Conservation (phyloP, 495 filamentous ascomycete species). For the Clavariopsis aquatica region DNA sequence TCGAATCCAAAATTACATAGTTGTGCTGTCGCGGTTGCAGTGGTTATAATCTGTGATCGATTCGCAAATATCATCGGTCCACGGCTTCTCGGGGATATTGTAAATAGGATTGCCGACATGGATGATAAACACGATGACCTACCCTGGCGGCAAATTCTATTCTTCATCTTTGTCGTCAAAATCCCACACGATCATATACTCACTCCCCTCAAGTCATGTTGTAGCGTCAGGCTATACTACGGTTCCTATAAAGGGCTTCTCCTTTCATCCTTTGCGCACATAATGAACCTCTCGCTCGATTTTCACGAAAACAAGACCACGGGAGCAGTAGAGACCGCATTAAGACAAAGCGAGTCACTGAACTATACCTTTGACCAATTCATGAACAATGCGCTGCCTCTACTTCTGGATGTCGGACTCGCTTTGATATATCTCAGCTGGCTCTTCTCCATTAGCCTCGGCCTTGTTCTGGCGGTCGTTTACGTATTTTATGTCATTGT, state of each 20-base stretch:
- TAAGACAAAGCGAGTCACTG: constrained; percentile 63
- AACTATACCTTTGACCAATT: constrained; percentile 64
- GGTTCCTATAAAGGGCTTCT: constrained; percentile 64
- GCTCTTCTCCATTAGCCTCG: constrained; percentile 72
- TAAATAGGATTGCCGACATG: constrained; percentile 26
- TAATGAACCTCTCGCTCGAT: constrained; percentile 75
- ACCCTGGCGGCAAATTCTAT: constrained; percentile 36
- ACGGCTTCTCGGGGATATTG: constrained; percentile 40
- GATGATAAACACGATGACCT: constrained; percentile 31
- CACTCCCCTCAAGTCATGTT: constrained; percentile 19
- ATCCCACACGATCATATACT: constrained; percentile 15
- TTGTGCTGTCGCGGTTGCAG: constrained; percentile 28
- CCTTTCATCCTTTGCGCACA: constrained; percentile 68
- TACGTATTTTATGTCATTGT: constrained; percentile 63
- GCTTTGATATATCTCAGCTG: constrained; percentile 68
- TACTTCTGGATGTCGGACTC: constrained; percentile 68
- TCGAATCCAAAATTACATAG: constrained; percentile 35
- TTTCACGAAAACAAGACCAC: constrained; percentile 75
- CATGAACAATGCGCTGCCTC: constrained; percentile 65
- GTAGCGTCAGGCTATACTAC: constrained; percentile 53
- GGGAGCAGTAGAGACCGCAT: constrained; percentile 66
- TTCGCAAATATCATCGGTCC: constrained; percentile 42
- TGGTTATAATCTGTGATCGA: constrained; percentile 37
- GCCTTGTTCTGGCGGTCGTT: constrained; percentile 65
- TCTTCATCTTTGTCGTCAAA: constrained; percentile 39